phyloP scores from a whole-genome alignment of 768 basidiomycete species.

The Clavulina sp. region DNA sequence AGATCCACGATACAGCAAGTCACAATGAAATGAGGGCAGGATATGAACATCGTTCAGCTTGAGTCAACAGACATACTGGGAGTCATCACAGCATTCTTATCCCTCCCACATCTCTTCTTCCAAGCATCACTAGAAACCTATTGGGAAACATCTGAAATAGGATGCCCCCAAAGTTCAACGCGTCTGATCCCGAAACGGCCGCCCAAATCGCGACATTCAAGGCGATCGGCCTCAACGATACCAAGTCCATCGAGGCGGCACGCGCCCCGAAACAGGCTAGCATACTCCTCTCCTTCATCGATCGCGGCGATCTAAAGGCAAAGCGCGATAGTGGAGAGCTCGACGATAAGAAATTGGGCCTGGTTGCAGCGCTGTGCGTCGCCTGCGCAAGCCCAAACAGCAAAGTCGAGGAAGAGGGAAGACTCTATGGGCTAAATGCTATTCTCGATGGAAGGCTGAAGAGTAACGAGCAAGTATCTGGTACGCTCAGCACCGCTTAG shows the following conservation, averaged over 20 bases:
- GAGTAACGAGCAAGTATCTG: constrained; percentile 70
- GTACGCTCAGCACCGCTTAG: constrained; percentile 26
- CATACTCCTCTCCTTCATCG: constrained; percentile 51
- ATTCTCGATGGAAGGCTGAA: constrained; percentile 61
- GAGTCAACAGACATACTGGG: too few relatives aligned
- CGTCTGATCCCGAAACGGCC: constrained; percentile 22
- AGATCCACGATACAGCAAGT: too few relatives aligned
- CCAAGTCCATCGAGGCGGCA: constrained; percentile 68
- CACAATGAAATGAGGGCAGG: too few relatives aligned
- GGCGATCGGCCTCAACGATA: constrained; percentile 53
- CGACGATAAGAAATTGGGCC: constrained; percentile 60
- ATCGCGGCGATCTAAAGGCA: constrained; percentile 30
- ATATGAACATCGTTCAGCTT: too few relatives aligned
- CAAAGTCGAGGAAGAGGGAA: constrained; percentile 44
- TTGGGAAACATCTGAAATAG: not conserved
- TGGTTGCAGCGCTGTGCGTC: constrained; percentile 50
- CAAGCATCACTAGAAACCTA: not conserved
- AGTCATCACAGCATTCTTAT: too few relatives aligned
- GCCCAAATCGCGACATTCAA: constrained; percentile 42
- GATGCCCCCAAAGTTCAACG: constrained; percentile 25
- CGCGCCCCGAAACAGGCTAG: constrained; percentile 64
- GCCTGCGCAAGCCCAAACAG: constrained; percentile 31
- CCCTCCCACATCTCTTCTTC: too few relatives aligned
- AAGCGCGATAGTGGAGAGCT: constrained; percentile 24
- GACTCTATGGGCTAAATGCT: constrained; percentile 42